Base-by-base conservation (phyloP, 1,139 yeast species). In the Meyerozyma guilliermondii region DNA sequence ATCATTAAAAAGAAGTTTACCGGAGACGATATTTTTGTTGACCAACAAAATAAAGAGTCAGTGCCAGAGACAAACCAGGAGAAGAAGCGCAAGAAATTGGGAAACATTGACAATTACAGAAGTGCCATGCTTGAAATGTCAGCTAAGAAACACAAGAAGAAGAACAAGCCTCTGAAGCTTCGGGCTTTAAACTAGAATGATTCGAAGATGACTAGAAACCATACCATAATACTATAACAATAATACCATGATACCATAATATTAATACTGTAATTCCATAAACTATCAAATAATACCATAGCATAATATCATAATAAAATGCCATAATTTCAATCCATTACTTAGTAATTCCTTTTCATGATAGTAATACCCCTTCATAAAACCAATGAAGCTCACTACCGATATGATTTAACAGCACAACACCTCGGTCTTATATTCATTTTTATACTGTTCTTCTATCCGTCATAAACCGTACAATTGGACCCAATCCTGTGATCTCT, bases 401-500 rank as follows among this genome's bases (percentile, higher is more conserved):
- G 22, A 20, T 7, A 6, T 20, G 22, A n/a, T n/a, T n/a, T n/a
- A n/a, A n/a, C n/a, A n/a, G n/a, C n/a, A n/a, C n/a, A n/a, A n/a
- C n/a, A n/a, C n/a, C n/a, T n/a, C n/a, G n/a, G n/a, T n/a, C n/a
- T n/a, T n/a, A n/a, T n/a, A n/a, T n/a, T n/a, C 6, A 27, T 27
- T 26, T n/a, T 35, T 64, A 85, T 36, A 88, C 87, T 13, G 88
- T 80, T 60, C 94, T 78, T 68, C 95, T 78, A 64, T 91, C 98
- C 39, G 89, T 78, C 66, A 89, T 74, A 63, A 80, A 88, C 54
- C 96, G 81, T 40, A 87, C 86, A 53, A 92, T 84, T 35, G 96
- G 87, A 9, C 96, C 96, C 59, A 86, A 81, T 14, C 98, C 98
- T 11, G 91, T 80, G 36, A 79, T 66, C 49, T 85, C 95, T 34